phyloP scores from a whole-genome alignment of 2,329 filamentous ascomycete species.

The Cladosporium sp. region DNA sequence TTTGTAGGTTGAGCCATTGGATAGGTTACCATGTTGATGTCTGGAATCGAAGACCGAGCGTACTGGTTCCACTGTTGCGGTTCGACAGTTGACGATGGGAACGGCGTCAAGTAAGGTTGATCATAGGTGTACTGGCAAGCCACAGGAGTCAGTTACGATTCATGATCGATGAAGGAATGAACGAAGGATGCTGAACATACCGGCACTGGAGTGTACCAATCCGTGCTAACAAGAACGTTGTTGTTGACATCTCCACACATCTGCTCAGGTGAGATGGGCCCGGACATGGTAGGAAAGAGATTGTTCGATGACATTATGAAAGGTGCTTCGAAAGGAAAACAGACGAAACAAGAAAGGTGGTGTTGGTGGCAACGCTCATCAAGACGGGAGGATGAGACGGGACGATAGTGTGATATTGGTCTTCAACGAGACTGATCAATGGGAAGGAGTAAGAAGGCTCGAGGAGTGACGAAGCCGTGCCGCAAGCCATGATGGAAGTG shows the following conservation, averaged over 20 bases:
- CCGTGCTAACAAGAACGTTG: constrained; percentile 20
- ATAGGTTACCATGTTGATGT: constrained; percentile 19
- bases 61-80: constrained; percentile 27
- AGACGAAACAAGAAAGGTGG: constrained; percentile 15
- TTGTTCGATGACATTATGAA: constrained; percentile 27
- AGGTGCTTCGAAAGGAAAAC: constrained; percentile 3
- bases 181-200: constrained; percentile 21
- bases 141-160: constrained; percentile 1
- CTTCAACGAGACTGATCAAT: constrained; percentile 2
- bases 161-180: neutral
- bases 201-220: constrained; percentile 29
- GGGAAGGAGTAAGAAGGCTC: neutral
- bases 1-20: neutral
- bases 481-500: constrained; percentile 6
- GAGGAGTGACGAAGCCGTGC: constrained; percentile 1
- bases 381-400: constrained; percentile 18
- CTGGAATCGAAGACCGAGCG: constrained; percentile 23
- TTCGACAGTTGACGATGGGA: constrained; percentile 31
- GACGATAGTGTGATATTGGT: constrained; percentile 5
- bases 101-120: constrained; percentile 32
- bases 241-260: constrained; percentile 23
- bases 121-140: constrained; percentile 26
- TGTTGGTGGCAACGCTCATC: constrained; percentile 25
- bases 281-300: constrained; percentile 23
- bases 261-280: constrained; percentile 26